Evolutionary conservation across 306 rosid species (phyloP).

Genomic region (Cucumis hystrix): DNA sequence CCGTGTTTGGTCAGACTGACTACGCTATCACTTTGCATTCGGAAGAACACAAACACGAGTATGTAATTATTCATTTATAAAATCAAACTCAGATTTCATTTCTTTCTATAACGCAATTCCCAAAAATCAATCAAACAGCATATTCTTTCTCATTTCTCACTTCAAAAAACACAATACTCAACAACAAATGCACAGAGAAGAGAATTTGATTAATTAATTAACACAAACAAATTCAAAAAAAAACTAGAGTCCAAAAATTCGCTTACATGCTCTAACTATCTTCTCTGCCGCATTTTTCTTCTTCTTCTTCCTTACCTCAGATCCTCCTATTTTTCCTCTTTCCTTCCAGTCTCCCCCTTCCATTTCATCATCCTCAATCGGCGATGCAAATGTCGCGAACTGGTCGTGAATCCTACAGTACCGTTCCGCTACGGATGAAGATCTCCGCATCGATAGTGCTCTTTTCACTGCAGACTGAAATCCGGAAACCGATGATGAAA

Average conservation of each 20-base stretch:
- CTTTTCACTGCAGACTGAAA: slow-evolving; percentile 38
- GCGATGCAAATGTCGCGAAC: slow-evolving; percentile 20
- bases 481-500: slow-evolving; percentile 25
- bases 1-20: too few relatives aligned
- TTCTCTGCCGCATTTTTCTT: slow-evolving; percentile 19
- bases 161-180: too few relatives aligned
- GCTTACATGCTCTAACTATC: slow-evolving; percentile 65
- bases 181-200: too few relatives aligned
- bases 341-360: not conserved
- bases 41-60: too few relatives aligned
- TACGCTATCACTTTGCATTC: too few relatives aligned
- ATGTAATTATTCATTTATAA: too few relatives aligned
- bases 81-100: too few relatives aligned
- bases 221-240: too few relatives aligned
- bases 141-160: too few relatives aligned
- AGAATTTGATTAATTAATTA: too few relatives aligned
- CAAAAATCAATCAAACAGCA: too few relatives aligned
- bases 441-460: slow-evolving; percentile 58
- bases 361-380: slow-evolving; percentile 11
- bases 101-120: too few relatives aligned
- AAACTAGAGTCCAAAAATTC: slow-evolving; percentile 19
- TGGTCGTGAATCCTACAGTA: slow-evolving; percentile 71
- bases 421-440: slow-evolving; percentile 66
- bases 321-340: slow-evolving; percentile 2
- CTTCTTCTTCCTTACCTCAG: slow-evolving; percentile 12